phyloP scores from a whole-genome alignment of 768 basidiomycete species.

The Amanita jacksonii region DNA sequence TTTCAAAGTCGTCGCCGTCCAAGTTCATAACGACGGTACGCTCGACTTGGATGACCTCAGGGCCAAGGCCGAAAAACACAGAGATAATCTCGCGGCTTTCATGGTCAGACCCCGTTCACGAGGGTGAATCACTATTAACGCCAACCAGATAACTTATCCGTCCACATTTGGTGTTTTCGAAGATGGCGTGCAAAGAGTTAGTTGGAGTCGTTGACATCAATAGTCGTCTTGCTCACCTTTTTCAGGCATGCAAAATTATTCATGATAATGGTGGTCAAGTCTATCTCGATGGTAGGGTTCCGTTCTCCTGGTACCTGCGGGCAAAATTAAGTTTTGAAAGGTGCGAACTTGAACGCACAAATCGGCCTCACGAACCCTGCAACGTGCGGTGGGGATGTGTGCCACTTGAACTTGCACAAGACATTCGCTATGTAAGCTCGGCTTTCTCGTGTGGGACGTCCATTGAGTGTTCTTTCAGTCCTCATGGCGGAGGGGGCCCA shows the following conservation, averaged over 20 bases:
- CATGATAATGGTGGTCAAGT: slow-evolving; percentile 96
- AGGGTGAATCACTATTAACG: neutral
- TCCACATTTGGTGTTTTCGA: slow-evolving; percentile 99
- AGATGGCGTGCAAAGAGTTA: slow-evolving; percentile 69
- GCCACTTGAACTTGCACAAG: slow-evolving; percentile 97
- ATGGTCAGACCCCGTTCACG: slow-evolving; percentile 46
- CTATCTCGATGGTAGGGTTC: slow-evolving; percentile 72
- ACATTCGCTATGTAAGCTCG: slow-evolving; percentile 82
- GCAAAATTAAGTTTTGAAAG: slow-evolving; percentile 20
- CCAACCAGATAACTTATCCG: slow-evolving; percentile 82
- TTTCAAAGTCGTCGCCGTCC: slow-evolving; percentile 92
- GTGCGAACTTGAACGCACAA: slow-evolving; percentile 91
- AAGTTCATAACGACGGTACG: slow-evolving; percentile 78
- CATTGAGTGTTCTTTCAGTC: slow-evolving; percentile 33
- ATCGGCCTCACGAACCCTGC: slow-evolving; percentile 90
- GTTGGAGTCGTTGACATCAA: slow-evolving; percentile 9
- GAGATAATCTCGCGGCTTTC: slow-evolving; percentile 87
- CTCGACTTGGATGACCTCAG: slow-evolving; percentile 82
- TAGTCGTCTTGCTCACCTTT: slow-evolving; percentile 7
- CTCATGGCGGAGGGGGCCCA: slow-evolving; percentile 96
- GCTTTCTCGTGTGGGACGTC: neutral
- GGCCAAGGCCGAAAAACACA: slow-evolving; percentile 84
- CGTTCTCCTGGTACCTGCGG: neutral
- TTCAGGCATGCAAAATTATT: slow-evolving; percentile 90
- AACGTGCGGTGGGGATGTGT: slow-evolving; percentile 95